These are phyloP conservation scores for Phytophthora tubulina DNA, from an alignment of 352 stramenopile species.

Conservation along the genomic window DNA sequence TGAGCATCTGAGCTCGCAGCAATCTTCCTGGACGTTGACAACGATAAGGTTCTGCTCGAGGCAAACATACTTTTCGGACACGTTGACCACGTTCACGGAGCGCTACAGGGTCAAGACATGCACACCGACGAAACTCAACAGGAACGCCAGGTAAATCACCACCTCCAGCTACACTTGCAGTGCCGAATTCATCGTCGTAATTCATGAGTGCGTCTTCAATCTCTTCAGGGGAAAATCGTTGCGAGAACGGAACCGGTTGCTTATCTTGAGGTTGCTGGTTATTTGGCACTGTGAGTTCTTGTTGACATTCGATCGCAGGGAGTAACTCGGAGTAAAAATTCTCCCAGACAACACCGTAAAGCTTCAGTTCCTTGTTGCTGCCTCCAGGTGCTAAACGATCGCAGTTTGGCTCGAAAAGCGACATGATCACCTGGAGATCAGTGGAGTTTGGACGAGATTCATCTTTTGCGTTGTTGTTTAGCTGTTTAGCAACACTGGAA, in stretches of 20 bases:
- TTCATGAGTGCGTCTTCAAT: slow-evolving; percentile 65
- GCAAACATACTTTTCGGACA: slow-evolving; percentile 60
- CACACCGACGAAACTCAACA: slow-evolving; percentile 57
- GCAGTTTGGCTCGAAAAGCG: slow-evolving; percentile 59
- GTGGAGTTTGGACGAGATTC: not conserved
- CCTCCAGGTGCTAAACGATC: slow-evolving; percentile 45
- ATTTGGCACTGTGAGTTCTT: slow-evolving; percentile 3
- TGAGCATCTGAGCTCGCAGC: slow-evolving; percentile 71
- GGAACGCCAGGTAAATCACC: slow-evolving; percentile 21
- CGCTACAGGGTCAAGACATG: slow-evolving; percentile 56
- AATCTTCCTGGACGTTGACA: slow-evolving; percentile 61
- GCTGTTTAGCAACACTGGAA: too few relatives aligned
- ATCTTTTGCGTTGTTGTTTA: too few relatives aligned
- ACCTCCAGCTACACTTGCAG: slow-evolving; percentile 34
- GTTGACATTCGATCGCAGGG: slow-evolving; percentile 51
- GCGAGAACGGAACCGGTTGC: slow-evolving; percentile 17
- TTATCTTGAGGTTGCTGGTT: not conserved
- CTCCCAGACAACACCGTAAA: slow-evolving; percentile 70
- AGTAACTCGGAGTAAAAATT: slow-evolving; percentile 59
- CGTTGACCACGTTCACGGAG: slow-evolving; percentile 33
- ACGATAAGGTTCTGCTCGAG: slow-evolving; percentile 45
- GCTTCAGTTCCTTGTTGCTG: slow-evolving; percentile 49
- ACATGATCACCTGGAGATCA: slow-evolving; percentile 44
- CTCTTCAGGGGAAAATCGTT: slow-evolving; percentile 51
- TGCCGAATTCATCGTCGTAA: slow-evolving; percentile 68